A percentile compares a stretch with the other conserved stretches of the same genome.
Conservation (phyloP, 1,139 yeast genomes). For the Hyphopichia fennica region DNA sequence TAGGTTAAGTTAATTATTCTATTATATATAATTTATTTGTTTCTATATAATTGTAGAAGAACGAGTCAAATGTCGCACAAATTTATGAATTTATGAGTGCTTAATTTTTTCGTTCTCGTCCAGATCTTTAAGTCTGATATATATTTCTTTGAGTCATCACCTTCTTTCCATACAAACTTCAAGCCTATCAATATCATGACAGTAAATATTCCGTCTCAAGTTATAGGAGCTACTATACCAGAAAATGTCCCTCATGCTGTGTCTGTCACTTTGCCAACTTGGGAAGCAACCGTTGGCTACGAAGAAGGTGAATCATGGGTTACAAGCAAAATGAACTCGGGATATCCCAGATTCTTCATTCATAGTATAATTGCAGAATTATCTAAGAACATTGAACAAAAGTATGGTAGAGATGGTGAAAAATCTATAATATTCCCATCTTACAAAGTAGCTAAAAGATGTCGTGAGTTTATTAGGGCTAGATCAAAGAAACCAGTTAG, state of each 20-base stretch:
- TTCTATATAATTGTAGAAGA: not conserved
- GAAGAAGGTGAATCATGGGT: constrained; percentile 91
- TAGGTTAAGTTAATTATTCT: not conserved
- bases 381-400: constrained; percentile 45
- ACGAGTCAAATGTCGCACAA: not conserved
- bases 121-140: not conserved
- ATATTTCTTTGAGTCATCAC: not conserved
- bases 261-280: constrained; percentile 88
- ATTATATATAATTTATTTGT: not conserved
- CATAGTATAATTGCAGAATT: constrained; percentile 72
- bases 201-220: constrained; percentile 34
- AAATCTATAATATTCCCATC: constrained; percentile 74
- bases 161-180: not conserved
- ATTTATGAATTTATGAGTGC: not conserved
- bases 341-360: constrained; percentile 87
- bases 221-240: constrained; percentile 83
- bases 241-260: constrained; percentile 89
- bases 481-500: constrained; percentile 46
- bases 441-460: constrained; percentile 75
- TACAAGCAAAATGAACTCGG: constrained; percentile 74
- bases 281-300: constrained; percentile 90
- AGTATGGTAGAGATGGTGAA: constrained; percentile 80
- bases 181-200: not conserved
- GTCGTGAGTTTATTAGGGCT: constrained; percentile 69
- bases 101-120: not conserved